These are phyloP conservation scores for Jaminaea rosea DNA, from an alignment of 1,284 basidiomycete genomes.

Conservation along the genomic window DNA sequence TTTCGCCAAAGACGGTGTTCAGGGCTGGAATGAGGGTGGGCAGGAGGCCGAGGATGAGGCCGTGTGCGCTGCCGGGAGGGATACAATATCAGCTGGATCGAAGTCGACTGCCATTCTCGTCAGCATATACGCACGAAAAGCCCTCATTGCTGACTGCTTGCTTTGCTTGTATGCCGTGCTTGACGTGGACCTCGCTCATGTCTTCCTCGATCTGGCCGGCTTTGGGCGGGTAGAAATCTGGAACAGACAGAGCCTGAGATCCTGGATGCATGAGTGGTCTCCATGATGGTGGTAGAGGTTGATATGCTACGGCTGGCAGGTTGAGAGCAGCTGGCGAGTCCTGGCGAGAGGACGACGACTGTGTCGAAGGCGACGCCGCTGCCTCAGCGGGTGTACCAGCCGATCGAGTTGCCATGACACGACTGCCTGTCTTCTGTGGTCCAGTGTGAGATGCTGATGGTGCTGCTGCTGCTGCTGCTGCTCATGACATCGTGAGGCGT, in stretches of 20 bases:
- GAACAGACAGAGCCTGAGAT: constrained; percentile 29
- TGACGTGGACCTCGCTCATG: constrained; percentile 66
- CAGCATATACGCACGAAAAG: constrained; percentile 46
- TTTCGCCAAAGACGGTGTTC: constrained; percentile 22
- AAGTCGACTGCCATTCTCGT: background rate
- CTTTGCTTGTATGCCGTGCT: constrained; percentile 63
- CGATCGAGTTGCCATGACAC: too few relatives aligned
- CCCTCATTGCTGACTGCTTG: constrained; percentile 49
- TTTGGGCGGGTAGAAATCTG: constrained; percentile 74
- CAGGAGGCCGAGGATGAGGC: constrained; percentile 52
- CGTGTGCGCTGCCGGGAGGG: constrained; percentile 49
- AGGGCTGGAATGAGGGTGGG: constrained; percentile 13
- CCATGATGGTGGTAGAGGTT: constrained; percentile 20
- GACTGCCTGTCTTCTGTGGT: too few relatives aligned
- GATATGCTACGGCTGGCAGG: background rate
- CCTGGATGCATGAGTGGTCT: constrained; percentile 33
- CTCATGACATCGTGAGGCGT: too few relatives aligned
- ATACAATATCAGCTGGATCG: too few relatives aligned
- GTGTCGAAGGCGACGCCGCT: too few relatives aligned
- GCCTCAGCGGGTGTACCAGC: too few relatives aligned
- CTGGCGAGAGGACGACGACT: too few relatives aligned
- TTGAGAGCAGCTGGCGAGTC: too few relatives aligned
- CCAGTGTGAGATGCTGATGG: too few relatives aligned
- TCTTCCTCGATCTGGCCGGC: constrained; percentile 71
- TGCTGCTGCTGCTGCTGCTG: too few relatives aligned